Base-by-base conservation (phyloP, 257 asterid genomes). In the Voacanga thouarsii region DNA sequence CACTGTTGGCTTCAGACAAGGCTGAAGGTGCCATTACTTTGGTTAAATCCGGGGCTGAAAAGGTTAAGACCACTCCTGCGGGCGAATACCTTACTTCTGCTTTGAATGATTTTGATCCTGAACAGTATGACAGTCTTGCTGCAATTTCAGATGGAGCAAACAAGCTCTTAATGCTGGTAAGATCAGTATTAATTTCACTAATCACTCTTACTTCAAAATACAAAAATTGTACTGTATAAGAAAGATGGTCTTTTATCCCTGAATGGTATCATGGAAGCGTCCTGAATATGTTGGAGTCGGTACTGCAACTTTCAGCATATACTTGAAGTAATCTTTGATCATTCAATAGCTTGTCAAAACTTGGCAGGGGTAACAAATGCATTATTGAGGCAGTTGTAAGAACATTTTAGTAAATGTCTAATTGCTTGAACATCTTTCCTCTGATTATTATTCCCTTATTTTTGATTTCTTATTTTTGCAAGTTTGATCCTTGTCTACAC, bases 91-190 rank as follows among this genome's bases (percentile, higher is more conserved):
- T 96, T 72, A 96, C 99, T 67, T 87, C 97, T 66, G 98, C 99
- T 70, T 87, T 96, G 71, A 91, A 87, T 80, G 97, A 93, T 75
- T 93, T 96, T 86, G 99, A 96, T 88, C 99, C 98, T 51, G 99
- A 93, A 72, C 99, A 96, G 83, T 89, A 87, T 78, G 98, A 96
- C 84, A 87, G 97, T 83, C 94, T 92, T 78, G 99, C 99, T 84
- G 99, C 99, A 63, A 88, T 96, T 83, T 90, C 98, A 67, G 99
- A 96, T 88, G 99, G 99, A 76, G 97, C 98, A 81, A 96, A 96
- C 92, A 96, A 96, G 92, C 97, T 96, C 81, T 83, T 96, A 86
- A 96, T 96, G 99, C 91, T 96, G 98, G 99, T 96, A 87, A 19
- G 85, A 51, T 65, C 63, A 50, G 21, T 51, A 39, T 44, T 75